Evolutionary conservation across 805 yeast genomes (phyloP).

Genomic region (Sugiyamaella valdiviana): DNA sequence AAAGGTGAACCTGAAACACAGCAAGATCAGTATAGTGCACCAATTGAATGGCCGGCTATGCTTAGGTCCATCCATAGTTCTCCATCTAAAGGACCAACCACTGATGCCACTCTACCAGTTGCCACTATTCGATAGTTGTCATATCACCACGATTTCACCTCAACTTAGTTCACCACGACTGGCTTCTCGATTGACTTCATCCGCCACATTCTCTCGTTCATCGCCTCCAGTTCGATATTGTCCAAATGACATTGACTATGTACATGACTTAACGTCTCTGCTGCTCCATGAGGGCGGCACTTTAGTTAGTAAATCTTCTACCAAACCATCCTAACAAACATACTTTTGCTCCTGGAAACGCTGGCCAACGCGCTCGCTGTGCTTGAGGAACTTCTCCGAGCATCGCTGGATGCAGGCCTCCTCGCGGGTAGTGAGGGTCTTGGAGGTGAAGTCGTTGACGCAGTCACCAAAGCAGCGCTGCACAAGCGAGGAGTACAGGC

Average conservation of each 20-base stretch:
- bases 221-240: no score
- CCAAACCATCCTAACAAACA: constrained; percentile 6
- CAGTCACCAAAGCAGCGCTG: constrained; percentile 97
- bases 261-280: constrained; percentile 10
- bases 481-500: constrained; percentile 87
- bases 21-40: no score
- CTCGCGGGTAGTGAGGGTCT: constrained; percentile 78
- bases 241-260: background rate
- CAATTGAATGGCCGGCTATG: no score
- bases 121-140: no score
- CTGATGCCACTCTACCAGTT: no score
- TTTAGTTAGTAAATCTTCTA: background rate
- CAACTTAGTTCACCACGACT: no score
- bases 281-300: constrained; percentile 22
- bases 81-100: no score
- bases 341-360: constrained; percentile 97
- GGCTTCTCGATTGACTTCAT: no score
- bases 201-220: no score
- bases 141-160: no score
- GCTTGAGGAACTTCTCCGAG: constrained; percentile 95
- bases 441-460: constrained; percentile 96
- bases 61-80: no score
- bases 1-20: no score
- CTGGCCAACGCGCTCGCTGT: constrained; percentile 96
- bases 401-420: constrained; percentile 81